Conservation (phyloP, 441 rosid species). For the Arabidopsis lyrata region DNA sequence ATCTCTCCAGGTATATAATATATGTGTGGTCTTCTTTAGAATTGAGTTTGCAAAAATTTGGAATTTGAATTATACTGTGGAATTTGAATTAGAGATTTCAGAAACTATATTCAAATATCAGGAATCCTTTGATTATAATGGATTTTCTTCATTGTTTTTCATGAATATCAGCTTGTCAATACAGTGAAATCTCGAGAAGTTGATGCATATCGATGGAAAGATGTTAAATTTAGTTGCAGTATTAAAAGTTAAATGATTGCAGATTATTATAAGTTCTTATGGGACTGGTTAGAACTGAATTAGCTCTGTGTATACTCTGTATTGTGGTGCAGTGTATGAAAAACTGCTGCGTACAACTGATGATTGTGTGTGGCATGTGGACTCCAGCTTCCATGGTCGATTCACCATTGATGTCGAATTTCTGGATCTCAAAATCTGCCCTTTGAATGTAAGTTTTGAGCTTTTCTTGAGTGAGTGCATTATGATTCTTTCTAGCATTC, state of each 20-base stretch:
- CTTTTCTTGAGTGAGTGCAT: not conserved
- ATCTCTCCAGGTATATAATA: conserved; percentile 67
- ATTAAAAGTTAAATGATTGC: too few species aligned
- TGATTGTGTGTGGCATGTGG: conserved; percentile 88
- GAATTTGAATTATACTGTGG: not conserved
- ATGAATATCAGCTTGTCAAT: conserved; percentile 3
- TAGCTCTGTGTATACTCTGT: not conserved
- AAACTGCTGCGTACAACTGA: conserved; percentile 72
- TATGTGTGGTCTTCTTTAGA: not conserved
- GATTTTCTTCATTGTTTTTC: conserved; percentile 2
- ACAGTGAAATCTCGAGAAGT: not conserved
- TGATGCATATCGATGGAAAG: conserved; percentile 4
- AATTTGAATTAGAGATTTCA: conserved; percentile 6
- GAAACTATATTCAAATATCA: not conserved
- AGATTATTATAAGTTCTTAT: not conserved
- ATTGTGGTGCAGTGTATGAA: conserved; percentile 63
- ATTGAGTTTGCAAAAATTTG: not conserved
- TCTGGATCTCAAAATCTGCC: conserved; percentile 76
- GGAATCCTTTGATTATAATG: not conserved
- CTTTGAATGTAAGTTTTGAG: conserved; percentile 61
- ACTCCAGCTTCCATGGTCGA: conserved; percentile 69
- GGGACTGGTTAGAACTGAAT: not conserved
- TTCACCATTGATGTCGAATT: conserved; percentile 90
- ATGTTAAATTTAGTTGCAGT: not conserved
- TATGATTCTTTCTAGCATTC: not conserved